Conservation (phyloP, 495 filamentous ascomycete species). For the Talaromyces thailandensis region DNA sequence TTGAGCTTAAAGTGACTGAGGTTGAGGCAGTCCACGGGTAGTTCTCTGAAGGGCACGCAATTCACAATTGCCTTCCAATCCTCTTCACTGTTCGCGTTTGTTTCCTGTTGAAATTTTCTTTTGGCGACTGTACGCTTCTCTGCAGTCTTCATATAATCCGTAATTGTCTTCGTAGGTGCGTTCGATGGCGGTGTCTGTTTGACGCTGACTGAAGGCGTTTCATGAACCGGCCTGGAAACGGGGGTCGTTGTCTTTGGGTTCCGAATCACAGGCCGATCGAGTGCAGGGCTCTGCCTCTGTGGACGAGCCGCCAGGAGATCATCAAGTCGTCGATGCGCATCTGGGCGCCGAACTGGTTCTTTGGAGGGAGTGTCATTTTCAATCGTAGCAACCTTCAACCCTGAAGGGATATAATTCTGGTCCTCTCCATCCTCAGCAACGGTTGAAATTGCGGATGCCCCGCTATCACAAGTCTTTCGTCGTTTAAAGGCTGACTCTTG, state of each 20-base stretch:
- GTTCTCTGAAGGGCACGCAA: slow-evolving; percentile 37
- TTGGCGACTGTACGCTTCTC: not conserved
- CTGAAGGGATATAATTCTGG: not conserved
- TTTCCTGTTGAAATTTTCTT: not conserved
- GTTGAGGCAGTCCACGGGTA: slow-evolving; percentile 41
- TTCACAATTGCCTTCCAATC: not conserved
- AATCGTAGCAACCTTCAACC: not conserved
- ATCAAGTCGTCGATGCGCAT: slow-evolving; percentile 3
- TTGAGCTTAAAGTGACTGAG: slow-evolving; percentile 81
- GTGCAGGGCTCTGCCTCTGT: not conserved
- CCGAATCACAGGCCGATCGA: not conserved
- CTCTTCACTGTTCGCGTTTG: not conserved
- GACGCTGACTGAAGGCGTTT: not conserved
- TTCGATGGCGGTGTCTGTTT: not conserved
- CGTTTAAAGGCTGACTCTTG: not conserved
- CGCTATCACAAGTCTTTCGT: not conserved
- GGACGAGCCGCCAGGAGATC: slow-evolving; percentile 1
- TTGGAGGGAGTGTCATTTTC: not conserved
- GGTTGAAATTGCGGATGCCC: not conserved
- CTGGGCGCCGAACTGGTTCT: not conserved
- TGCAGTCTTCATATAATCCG: not conserved
- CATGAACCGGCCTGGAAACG: not conserved
- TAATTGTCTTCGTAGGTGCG: not conserved
- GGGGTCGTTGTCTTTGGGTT: not conserved
- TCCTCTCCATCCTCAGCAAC: slow-evolving; percentile 3